Percentiles rank a stretch among this genome's conserved stretches.
Conservation (phyloP, 768 basidiomycete genomes). For the Fistulinella prunicolor region DNA sequence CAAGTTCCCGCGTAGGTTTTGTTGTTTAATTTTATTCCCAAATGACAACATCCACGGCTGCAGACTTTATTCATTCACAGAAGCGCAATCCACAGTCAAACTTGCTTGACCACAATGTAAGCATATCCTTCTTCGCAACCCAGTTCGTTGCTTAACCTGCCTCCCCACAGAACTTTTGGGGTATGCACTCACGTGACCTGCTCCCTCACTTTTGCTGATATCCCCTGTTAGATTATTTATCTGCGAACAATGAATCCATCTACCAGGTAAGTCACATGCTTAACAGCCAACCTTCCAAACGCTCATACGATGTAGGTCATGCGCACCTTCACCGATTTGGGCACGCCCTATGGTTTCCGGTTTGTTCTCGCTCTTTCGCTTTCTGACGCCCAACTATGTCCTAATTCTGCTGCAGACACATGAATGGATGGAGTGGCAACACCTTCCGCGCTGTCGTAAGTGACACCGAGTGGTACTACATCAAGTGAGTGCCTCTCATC, state of each 20-base stretch:
- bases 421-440: constrained; percentile 53
- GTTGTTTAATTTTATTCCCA: background rate
- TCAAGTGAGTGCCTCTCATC: constrained; percentile 38
- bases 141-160: background rate
- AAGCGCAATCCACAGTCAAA: constrained; percentile 52
- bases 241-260: constrained; percentile 45
- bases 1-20: constrained; percentile 44
- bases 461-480: constrained; percentile 51
- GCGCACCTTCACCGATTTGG: constrained; percentile 53
- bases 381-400: background rate
- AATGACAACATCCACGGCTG: constrained; percentile 10
- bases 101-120: constrained; percentile 37
- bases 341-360: constrained; percentile 49
- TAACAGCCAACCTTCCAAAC: background rate
- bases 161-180: constrained; percentile 20
- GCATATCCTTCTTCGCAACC: background rate
- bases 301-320: constrained; percentile 31
- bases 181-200: constrained; percentile 4
- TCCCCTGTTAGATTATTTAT: constrained; percentile 40
- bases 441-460: constrained; percentile 44
- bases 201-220: background rate
- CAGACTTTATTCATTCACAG: constrained; percentile 36
- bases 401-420: constrained; percentile 27
- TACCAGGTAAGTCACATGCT: constrained; percentile 27
- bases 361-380: constrained; percentile 18